Percentiles rank a stretch among this genome's conserved stretches.
These are phyloP conservation scores for Pyracantha coccinea DNA, from an alignment of 331 rosid genomes.

Conservation along the genomic window DNA sequence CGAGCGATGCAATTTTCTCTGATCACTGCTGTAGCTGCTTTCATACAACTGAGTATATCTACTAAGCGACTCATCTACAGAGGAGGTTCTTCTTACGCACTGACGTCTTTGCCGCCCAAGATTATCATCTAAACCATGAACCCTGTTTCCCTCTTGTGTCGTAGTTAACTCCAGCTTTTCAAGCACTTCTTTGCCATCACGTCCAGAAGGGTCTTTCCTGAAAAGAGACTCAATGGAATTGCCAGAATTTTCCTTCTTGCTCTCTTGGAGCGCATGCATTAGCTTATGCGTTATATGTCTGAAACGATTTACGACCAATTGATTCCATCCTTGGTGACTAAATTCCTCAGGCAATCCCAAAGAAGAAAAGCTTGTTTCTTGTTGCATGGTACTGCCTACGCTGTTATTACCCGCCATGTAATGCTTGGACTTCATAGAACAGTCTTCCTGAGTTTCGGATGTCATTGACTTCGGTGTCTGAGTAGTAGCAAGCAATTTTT, in stretches of 20 bases:
- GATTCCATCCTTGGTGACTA: slow-evolving; percentile 76
- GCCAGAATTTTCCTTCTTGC: slow-evolving; percentile 35
- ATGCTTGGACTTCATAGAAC: slow-evolving; percentile 13
- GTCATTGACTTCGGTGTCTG: slow-evolving; percentile 12
- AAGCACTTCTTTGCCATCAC: slow-evolving; percentile 27
- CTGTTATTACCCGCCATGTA: slow-evolving; percentile 3
- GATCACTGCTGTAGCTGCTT: slow-evolving; percentile 32
- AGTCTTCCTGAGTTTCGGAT: slow-evolving; percentile 22
- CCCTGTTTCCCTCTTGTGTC: slow-evolving; percentile 20
- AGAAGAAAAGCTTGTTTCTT: slow-evolving; percentile 19
- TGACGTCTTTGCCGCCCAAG: slow-evolving; percentile 19
- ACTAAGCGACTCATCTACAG: slow-evolving; percentile 52
- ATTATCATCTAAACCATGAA: slow-evolving; percentile 24
- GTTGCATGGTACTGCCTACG: slow-evolving; percentile 6
- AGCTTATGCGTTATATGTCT: slow-evolving; percentile 67
- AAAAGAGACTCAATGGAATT: slow-evolving; percentile 16
- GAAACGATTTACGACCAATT: slow-evolving; percentile 65
- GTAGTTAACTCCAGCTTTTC: slow-evolving; percentile 18
- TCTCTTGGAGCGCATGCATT: slow-evolving; percentile 56
- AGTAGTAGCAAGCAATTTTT: slow-evolving; percentile 19
- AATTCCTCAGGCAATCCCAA: slow-evolving; percentile 24
- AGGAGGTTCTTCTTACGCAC: slow-evolving; percentile 45
- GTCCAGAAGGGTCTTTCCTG: slow-evolving; percentile 16
- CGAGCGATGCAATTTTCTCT: slow-evolving; percentile 33
- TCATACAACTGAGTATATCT: slow-evolving; percentile 66